phyloP scores from a whole-genome alignment of 306 rosid species.

The Cucumis melo region DNA sequence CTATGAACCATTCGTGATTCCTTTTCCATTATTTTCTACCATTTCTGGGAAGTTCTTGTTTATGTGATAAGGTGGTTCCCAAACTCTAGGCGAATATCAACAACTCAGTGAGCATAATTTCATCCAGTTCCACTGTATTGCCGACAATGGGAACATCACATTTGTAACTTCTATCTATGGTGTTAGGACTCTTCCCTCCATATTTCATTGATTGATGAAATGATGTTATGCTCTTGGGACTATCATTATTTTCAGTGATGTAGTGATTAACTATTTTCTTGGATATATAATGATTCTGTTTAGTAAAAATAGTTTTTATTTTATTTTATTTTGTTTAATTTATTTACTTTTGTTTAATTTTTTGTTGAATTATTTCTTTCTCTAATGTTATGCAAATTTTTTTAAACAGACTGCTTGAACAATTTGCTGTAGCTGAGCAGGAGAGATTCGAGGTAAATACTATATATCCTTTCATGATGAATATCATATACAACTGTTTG shows the following conservation, averaged over 20 bases:
- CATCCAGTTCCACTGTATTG: neutral
- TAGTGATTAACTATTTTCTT: neutral
- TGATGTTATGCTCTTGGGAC: neutral
- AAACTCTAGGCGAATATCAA: neutral
- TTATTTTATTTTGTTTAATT: neutral
- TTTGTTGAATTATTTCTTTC: neutral
- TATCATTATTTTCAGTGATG: neutral
- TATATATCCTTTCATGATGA: neutral
- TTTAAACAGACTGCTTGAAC: neutral
- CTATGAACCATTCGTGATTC: neutral
- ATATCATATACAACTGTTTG: neutral
- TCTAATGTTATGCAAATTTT: neutral
- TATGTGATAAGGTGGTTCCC: neutral
- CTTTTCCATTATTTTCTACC: neutral
- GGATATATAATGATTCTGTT: neutral
- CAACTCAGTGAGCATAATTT: neutral
- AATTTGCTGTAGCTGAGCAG: neutral
- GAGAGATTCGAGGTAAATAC: neutral
- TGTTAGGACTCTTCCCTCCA: neutral
- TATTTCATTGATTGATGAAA: neutral
- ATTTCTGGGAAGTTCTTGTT: neutral
- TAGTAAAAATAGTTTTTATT: neutral
- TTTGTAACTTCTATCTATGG: neutral
- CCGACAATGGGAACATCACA: neutral
- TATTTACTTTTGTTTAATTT: neutral